Base-by-base conservation (phyloP, 2,329 filamentous ascomycete genomes). In the Fusarium sacchari region DNA sequence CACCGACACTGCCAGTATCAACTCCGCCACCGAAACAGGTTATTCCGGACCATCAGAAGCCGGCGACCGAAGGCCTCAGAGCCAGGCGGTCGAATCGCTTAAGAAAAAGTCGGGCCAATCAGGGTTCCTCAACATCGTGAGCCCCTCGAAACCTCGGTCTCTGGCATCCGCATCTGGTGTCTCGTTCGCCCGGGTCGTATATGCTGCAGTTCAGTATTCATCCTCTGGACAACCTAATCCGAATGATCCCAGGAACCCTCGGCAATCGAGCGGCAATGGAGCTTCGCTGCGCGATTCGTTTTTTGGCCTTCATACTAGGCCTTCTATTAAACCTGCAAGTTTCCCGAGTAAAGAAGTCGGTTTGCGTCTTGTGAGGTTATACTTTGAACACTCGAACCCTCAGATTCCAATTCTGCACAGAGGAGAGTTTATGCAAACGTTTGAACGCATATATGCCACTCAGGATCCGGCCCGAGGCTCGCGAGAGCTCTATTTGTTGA, bases 301-400 rank as follows among this genome's bases (percentile, higher is more conserved):
- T 86, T 98, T 98, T 79, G 96, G 96, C n/a, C 85, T 98, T 49
- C 95, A 98, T 77, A 97, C 94, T 6, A 95, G 93, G 77, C 94
- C 95, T 4, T 94, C 91, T 22, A 96, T 98, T 79, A 91, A 93
- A 70, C 93, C 93, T 49, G 95, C 95, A 2, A 88, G 91, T 2
- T 98, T 98, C 76, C 96, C 96, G 0, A 90, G 93, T 71, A 90
- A 89, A 72, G 90, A 93, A 37, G 86, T 97, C 6, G 96, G 91
- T 2, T 83, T 89, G 61, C 89, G 90, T 67, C 87, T 98, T 24
- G 91, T 94, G 42, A 89, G 91, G 61, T 88, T 98, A 42, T 98
- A 98, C 81, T 98, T 98, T 81, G 94, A 98, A 83, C 94, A 98
- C 80, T 94, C 96, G 3, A 98, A 98, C 80, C 95, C 96, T 9